Evolutionary conservation across 2,329 filamentous ascomycete genomes (phyloP).

Genomic region (Aspergillus chevalieri): DNA sequence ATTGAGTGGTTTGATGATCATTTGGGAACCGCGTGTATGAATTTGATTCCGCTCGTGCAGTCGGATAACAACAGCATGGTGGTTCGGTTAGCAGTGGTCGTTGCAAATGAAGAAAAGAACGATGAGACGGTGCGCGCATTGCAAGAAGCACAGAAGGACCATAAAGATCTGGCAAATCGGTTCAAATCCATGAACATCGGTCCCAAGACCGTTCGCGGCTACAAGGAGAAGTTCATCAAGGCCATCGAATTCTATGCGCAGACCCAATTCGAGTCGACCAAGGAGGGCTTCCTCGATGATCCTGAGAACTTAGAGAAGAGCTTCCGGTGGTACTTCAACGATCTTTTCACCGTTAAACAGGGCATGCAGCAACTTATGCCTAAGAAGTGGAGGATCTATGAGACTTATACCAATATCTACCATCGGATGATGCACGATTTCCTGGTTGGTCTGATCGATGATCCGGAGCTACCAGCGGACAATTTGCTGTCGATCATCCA

Average conservation of each 20-base stretch:
- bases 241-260: conserved; percentile 69
- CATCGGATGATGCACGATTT: conserved; percentile 95
- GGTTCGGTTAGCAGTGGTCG: conserved; percentile 82
- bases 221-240: conserved; percentile 91
- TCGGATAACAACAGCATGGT: conserved; percentile 83
- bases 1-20: conserved; percentile 96
- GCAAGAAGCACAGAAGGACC: conserved; percentile 90
- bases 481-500: conserved; percentile 89
- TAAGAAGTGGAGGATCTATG: conserved; percentile 92
- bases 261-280: conserved; percentile 65
- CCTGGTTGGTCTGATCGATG: conserved; percentile 73
- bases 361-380: conserved; percentile 91
- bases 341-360: conserved; percentile 87
- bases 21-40: conserved; percentile 79
- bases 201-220: conserved; percentile 84
- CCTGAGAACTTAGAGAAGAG: conserved; percentile 77
- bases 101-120: conserved; percentile 94
- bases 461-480: conserved; percentile 74
- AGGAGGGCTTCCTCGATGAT: conserved; percentile 73
- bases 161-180: conserved; percentile 84
- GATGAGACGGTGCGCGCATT: conserved; percentile 85
- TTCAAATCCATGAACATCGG: conserved; percentile 95
- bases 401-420: conserved; percentile 84
- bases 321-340: conserved; percentile 96
- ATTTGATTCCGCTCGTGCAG: conserved; percentile 80